phyloP scores from a whole-genome alignment of 148 eudicot species.

The Chenopodium album region DNA sequence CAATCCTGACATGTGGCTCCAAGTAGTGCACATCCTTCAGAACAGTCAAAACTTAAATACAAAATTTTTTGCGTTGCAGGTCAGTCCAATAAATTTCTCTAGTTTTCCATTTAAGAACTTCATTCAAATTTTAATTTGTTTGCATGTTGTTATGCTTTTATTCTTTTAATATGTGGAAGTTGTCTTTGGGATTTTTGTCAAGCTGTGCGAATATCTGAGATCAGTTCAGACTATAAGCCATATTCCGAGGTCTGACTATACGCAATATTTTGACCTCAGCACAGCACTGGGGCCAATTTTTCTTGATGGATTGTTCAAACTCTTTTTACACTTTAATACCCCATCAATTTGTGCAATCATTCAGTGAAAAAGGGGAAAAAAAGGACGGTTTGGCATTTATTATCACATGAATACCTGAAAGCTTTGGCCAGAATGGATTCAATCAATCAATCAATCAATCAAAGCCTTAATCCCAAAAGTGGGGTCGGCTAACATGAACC shows the following conservation, averaged over 20 bases:
- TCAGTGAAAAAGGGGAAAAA: neutral
- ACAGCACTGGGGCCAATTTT: neutral
- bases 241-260: neutral
- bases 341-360: neutral
- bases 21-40: conserved; percentile 96
- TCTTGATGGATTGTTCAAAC: neutral
- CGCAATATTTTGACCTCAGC: neutral
- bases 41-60: conserved; percentile 78
- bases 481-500: no score
- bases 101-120: neutral
- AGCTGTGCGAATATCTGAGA: neutral
- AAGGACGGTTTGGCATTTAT: neutral
- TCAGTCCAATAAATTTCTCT: conserved; percentile 25
- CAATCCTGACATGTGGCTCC: conserved; percentile 98
- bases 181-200: neutral
- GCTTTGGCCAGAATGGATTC: neutral
- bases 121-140: neutral
- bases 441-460: no score
- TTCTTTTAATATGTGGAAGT: neutral
- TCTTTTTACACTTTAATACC: neutral
- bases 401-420: neutral
- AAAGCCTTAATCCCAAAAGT: no score
- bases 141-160: neutral
- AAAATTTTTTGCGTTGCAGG: conserved; percentile 96
- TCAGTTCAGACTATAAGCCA: neutral